phyloP scores from a whole-genome alignment of 805 yeast genomes.

The Myxozyma udenii region DNA sequence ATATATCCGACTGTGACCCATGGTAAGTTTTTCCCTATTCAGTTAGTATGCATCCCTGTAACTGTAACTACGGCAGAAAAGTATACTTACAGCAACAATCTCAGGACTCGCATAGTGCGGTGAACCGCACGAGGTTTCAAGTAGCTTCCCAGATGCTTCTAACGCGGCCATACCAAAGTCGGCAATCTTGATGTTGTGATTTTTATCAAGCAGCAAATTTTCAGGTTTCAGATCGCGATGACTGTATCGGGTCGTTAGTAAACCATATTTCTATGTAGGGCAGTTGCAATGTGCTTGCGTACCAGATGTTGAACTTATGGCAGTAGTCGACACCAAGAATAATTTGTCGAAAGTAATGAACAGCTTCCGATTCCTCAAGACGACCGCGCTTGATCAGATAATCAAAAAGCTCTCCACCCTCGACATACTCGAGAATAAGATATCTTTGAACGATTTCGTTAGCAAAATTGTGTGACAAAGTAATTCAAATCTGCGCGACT shows the following conservation, averaged over 20 bases:
- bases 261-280: not conserved
- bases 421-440: conserved; percentile 89
- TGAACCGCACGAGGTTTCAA: conserved; percentile 96
- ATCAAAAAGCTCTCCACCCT: conserved; percentile 96
- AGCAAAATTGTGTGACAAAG: not conserved
- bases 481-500: conserved; percentile 9
- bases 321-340: conserved; percentile 79
- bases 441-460: too few relatives aligned
- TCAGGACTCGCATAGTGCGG: conserved; percentile 99
- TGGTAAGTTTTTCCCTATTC: conserved; percentile 76
- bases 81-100: conserved; percentile 59
- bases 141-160: conserved; percentile 71
- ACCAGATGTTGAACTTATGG: conserved; percentile 78
- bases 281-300: conserved; percentile 2
- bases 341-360: conserved; percentile 82
- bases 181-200: conserved; percentile 89
- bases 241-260: conserved; percentile 5
- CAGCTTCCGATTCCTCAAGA: conserved; percentile 84
- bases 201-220: conserved; percentile 71
- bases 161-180: conserved; percentile 99
- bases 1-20: conserved; percentile 94
- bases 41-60: too few relatives aligned
- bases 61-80: too few relatives aligned
- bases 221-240: conserved; percentile 80
- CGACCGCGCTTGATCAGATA: conserved; percentile 84